Evolutionary conservation across 139 green algal species (phyloP).

Genomic region (Axilococcus clingmanii): DNA sequence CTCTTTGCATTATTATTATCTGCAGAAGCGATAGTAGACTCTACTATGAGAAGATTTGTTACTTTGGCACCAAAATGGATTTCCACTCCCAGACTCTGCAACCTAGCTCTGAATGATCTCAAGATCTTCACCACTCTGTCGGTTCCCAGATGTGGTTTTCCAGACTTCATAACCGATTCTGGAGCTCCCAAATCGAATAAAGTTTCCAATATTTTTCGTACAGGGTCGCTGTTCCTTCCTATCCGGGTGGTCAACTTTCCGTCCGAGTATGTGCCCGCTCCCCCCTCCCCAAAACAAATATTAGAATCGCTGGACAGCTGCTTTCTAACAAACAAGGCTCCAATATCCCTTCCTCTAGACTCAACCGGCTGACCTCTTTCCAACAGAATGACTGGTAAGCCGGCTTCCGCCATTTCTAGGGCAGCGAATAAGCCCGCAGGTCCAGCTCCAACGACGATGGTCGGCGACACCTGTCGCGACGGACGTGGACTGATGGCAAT

Average conservation of each 20-base stretch:
- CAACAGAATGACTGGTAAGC: slow-evolving; percentile 52
- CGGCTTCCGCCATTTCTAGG: slow-evolving; percentile 49
- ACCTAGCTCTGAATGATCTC: slow-evolving; percentile 41
- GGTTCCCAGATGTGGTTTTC: slow-evolving; percentile 79
- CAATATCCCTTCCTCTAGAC: slow-evolving; percentile 63
- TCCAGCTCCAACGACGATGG: slow-evolving; percentile 48
- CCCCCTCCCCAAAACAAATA: slow-evolving; percentile 66
- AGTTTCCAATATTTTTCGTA: slow-evolving; percentile 53
- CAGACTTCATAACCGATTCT: slow-evolving; percentile 48
- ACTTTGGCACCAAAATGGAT: slow-evolving; percentile 55
- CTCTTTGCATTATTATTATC: slow-evolving; percentile 44
- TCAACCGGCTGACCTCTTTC: slow-evolving; percentile 74
- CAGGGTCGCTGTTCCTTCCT: slow-evolving; percentile 48
- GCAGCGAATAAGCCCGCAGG: slow-evolving; percentile 77
- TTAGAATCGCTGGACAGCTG: slow-evolving; percentile 60
- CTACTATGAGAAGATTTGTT: slow-evolving; percentile 38
- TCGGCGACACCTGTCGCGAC: slow-evolving; percentile 1
- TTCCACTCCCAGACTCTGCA: slow-evolving; percentile 35
- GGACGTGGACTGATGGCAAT: not conserved
- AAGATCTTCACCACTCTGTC: slow-evolving; percentile 71
- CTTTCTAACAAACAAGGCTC: slow-evolving; percentile 58
- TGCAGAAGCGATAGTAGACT: slow-evolving; percentile 25
- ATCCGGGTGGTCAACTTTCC: slow-evolving; percentile 82
- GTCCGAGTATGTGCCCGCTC: slow-evolving; percentile 69
- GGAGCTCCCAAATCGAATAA: slow-evolving; percentile 65